phyloP scores from a whole-genome alignment of 495 filamentous ascomycete species.

The Tuber aestivum region DNA sequence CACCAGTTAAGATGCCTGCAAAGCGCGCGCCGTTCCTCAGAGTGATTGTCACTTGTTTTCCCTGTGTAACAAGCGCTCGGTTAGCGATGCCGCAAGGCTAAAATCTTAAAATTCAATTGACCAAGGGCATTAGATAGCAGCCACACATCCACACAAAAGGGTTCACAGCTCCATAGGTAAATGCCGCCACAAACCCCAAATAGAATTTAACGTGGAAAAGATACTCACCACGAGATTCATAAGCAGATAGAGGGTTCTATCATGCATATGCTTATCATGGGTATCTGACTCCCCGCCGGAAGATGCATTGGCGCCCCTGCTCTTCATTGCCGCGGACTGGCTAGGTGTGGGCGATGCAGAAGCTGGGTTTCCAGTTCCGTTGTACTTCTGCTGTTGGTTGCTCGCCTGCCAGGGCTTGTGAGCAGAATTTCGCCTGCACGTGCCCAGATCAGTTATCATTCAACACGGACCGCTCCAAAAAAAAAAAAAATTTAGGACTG shows the following conservation, averaged over 20 bases:
- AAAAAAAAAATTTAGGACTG: background rate
- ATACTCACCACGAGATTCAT: constrained; percentile 58
- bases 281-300: constrained; percentile 49
- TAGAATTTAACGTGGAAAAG: background rate
- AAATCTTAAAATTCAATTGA: constrained; percentile 5
- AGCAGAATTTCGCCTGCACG: constrained; percentile 34
- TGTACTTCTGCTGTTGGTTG: constrained; percentile 40
- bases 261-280: constrained; percentile 59
- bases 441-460: constrained; percentile 12
- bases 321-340: constrained; percentile 47
- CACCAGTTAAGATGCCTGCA: constrained; percentile 63
- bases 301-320: constrained; percentile 42
- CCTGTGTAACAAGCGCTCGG: constrained; percentile 50
- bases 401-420: constrained; percentile 39
- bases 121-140: constrained; percentile 15
- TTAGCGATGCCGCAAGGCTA: constrained; percentile 11
- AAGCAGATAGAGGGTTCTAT: constrained; percentile 59
- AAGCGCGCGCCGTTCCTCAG: constrained; percentile 67
- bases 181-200: background rate
- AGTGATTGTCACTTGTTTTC: constrained; percentile 60
- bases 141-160: background rate
- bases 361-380: constrained; percentile 21
- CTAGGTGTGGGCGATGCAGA: constrained; percentile 44
- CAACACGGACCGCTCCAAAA: constrained; percentile 4
- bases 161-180: background rate